Evolutionary conservation across 331 rosid genomes (phyloP).

Genomic region (Stylosanthes scabra): DNA sequence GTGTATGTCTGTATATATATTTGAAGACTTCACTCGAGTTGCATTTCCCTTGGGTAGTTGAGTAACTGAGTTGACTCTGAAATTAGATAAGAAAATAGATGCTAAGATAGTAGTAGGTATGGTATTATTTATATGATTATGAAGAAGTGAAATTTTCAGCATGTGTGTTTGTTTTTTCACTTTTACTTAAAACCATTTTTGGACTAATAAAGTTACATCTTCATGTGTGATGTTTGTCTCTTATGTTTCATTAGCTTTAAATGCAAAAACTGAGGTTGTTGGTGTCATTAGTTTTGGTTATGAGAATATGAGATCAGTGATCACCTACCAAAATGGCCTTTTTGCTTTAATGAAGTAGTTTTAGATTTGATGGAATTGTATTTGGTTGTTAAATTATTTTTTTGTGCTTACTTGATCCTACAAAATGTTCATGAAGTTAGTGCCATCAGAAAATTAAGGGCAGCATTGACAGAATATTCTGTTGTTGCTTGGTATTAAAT

Average conservation of each 20-base stretch:
- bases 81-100: slow-evolving; percentile 26
- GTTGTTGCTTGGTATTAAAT: slow-evolving; percentile 27
- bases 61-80: slow-evolving; percentile 48
- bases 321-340: slow-evolving; percentile 28
- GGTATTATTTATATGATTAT: slow-evolving; percentile 26
- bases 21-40: slow-evolving; percentile 44
- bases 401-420: slow-evolving; percentile 27
- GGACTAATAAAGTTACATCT: slow-evolving; percentile 38
- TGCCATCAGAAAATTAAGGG: slow-evolving; percentile 31
- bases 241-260: slow-evolving; percentile 26
- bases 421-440: slow-evolving; percentile 20
- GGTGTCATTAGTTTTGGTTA: slow-evolving; percentile 30
- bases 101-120: slow-evolving; percentile 28
- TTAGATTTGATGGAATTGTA: slow-evolving; percentile 28
- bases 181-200: slow-evolving; percentile 23
- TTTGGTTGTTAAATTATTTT: slow-evolving; percentile 20
- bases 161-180: slow-evolving; percentile 37
- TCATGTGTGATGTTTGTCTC: slow-evolving; percentile 32
- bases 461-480: slow-evolving; percentile 18
- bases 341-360: slow-evolving; percentile 32
- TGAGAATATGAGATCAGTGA: slow-evolving; percentile 35
- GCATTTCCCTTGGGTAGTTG: slow-evolving; percentile 35
- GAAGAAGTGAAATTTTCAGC: slow-evolving; percentile 25
- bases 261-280: slow-evolving; percentile 47
- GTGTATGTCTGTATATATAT: too few species aligned